These are phyloP conservation scores for Nitzschia sp. DNA, from an alignment of 108 stramenopile genomes.

Conservation along the genomic window DNA sequence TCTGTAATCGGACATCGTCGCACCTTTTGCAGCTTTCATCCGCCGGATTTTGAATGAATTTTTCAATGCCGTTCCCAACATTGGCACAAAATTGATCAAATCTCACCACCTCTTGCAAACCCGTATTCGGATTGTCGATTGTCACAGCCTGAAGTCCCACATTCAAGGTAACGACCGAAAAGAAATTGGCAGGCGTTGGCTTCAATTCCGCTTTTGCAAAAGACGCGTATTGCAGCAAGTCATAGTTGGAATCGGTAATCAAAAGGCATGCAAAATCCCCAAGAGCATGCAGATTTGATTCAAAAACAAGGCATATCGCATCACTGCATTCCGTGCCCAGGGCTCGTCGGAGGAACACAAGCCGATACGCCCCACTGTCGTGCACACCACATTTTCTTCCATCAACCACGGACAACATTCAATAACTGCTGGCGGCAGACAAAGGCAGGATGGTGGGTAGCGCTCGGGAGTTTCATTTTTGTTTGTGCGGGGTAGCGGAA, in stretches of 20 bases:
- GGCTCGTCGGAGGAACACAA: conserved; percentile 9
- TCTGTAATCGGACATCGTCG: neutral
- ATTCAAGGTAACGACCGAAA: conserved; percentile 1
- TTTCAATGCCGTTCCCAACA: neutral
- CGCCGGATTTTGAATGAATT: conserved; percentile 9
- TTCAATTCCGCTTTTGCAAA: conserved; percentile 1
- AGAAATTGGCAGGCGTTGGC: neutral
- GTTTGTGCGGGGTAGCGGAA: neutral
- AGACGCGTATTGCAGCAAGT: neutral
- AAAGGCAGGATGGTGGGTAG: conserved; percentile 17
- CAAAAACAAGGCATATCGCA: conserved; percentile 7
- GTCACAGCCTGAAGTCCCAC: conserved; percentile 9
- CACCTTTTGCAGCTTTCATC: conserved; percentile 4
- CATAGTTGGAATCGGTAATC: conserved; percentile 1
- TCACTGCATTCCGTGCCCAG: conserved; percentile 12
- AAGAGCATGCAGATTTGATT: conserved; percentile 10
- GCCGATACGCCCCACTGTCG: conserved; percentile 11
- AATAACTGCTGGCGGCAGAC: conserved; percentile 10
- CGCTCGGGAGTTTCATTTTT: neutral
- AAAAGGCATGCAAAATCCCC: conserved; percentile 2
- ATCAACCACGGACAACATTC: conserved; percentile 17
- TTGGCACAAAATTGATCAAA: conserved; percentile 28
- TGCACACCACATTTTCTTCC: conserved; percentile 24
- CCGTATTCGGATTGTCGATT: conserved; percentile 13
- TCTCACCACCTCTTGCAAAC: neutral